Percentiles rank a stretch among this genome's conserved stretches.
Conservation (phyloP, 129 eudicot species). For the Tagetes erecta region DNA sequence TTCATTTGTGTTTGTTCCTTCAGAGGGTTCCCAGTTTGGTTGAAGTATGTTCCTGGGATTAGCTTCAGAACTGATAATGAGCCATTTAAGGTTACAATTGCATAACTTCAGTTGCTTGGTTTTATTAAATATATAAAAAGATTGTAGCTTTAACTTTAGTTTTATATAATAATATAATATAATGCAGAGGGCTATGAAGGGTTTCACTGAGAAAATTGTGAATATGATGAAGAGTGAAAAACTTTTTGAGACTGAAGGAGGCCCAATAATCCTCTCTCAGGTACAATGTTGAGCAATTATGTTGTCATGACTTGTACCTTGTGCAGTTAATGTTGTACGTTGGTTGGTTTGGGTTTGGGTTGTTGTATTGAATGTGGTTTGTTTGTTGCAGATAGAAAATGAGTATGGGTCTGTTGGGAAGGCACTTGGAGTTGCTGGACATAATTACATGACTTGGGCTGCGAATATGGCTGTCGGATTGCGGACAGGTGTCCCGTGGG, state of each 20-base stretch:
- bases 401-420: slow-evolving; percentile 83
- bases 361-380: slow-evolving; percentile 20
- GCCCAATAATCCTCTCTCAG: slow-evolving; percentile 94
- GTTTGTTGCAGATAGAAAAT: slow-evolving; percentile 76
- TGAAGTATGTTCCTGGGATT: slow-evolving; percentile 86
- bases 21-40: slow-evolving; percentile 96
- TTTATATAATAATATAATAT: too few species aligned
- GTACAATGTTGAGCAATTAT: slow-evolving; percentile 27
- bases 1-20: slow-evolving; percentile 26
- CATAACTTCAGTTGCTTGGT: slow-evolving; percentile 54
- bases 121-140: not conserved
- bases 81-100: slow-evolving; percentile 71
- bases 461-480: slow-evolving; percentile 88
- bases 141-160: not conserved
- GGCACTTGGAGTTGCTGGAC: slow-evolving; percentile 64
- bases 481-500: slow-evolving; percentile 98
- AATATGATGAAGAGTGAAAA: slow-evolving; percentile 84
- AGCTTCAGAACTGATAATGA: slow-evolving; percentile 91
- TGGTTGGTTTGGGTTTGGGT: not conserved
- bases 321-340: slow-evolving; percentile 28
- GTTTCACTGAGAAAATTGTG: slow-evolving; percentile 74
- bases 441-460: slow-evolving; percentile 89
- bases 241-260: slow-evolving; percentile 87
- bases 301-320: slow-evolving; percentile 24
- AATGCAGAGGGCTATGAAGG: slow-evolving; percentile 72